A percentile compares a stretch with the other conserved stretches of the same genome.
Evolutionary conservation across 2,329 filamentous ascomycete species (phyloP).

Genomic region (Trichoderma sp.): DNA sequence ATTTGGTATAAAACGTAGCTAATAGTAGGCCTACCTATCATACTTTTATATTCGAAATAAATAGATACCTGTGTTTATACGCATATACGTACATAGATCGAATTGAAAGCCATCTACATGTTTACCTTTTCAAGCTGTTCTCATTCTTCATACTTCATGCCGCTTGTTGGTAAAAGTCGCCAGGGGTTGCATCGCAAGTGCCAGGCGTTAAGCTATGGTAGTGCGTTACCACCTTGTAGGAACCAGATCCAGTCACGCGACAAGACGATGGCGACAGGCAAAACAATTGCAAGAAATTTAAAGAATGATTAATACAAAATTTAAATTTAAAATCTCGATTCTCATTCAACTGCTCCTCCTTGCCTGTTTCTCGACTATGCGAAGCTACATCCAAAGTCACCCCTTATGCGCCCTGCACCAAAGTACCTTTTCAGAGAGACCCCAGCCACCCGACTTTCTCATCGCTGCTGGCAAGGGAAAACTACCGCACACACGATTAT

Average conservation of each 20-base stretch:
- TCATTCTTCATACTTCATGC: neutral
- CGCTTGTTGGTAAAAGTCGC: neutral
- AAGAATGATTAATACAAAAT: no score
- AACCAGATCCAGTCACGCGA: neutral
- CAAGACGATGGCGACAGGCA: no score
- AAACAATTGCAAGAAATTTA: neutral
- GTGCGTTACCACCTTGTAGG: neutral
- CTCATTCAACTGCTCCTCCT: neutral
- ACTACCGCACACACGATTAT: slow-evolving; percentile 12
- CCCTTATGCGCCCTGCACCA: slow-evolving; percentile 34
- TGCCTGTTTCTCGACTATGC: neutral
- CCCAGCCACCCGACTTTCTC: slow-evolving; percentile 34
- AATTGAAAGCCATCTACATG: neutral
- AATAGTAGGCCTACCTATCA: neutral
- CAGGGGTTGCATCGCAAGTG: neutral
- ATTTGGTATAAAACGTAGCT: neutral
- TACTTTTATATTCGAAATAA: neutral
- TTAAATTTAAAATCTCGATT: no score
- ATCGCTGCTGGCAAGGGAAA: slow-evolving; percentile 9
- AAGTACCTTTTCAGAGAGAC: slow-evolving; percentile 6
- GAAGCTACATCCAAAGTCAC: slow-evolving; percentile 23
- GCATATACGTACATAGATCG: neutral
- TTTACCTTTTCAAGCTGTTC: neutral
- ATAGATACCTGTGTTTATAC: neutral
- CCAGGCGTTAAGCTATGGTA: neutral